Percentiles rank a stretch among this genome's conserved stretches.
Conservation (phyloP, 331 rosid species). For the Cydonia oblonga region DNA sequence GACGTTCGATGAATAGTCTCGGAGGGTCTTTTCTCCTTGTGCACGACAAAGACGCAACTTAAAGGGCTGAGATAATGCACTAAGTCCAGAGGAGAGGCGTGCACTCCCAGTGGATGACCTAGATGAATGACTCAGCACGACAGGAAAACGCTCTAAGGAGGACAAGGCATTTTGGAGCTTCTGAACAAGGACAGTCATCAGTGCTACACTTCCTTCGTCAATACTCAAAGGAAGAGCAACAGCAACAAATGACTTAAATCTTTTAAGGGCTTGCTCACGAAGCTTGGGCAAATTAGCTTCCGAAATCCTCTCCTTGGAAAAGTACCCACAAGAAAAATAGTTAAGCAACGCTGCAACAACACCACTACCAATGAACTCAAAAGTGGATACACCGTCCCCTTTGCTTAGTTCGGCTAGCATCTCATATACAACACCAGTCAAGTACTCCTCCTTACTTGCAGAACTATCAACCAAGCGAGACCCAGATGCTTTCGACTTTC, state of each 20-base stretch:
- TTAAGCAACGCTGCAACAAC: conserved; percentile 77
- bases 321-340: conserved; percentile 82
- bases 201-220: conserved; percentile 28
- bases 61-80: conserved; percentile 88
- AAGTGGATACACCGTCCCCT: conserved; percentile 98
- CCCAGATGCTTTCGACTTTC: conserved; percentile 71
- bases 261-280: conserved; percentile 72
- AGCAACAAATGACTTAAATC: conserved; percentile 76
- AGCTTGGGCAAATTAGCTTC: conserved; percentile 72
- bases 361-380: conserved; percentile 98
- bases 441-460: conserved; percentile 46
- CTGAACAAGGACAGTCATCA: conserved; percentile 81
- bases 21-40: conserved; percentile 83
- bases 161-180: conserved; percentile 98
- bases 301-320: conserved; percentile 64
- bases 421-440: conserved; percentile 65
- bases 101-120: conserved; percentile 87
- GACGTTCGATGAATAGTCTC: conserved; percentile 86
- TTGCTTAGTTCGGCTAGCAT: conserved; percentile 85
- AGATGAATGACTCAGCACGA: conserved; percentile 88
- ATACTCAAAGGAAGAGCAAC: conserved; percentile 59
- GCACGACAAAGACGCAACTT: conserved; percentile 92
- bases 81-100: conserved; percentile 86
- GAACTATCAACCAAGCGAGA: conserved; percentile 38
- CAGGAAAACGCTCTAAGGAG: conserved; percentile 94